Percentiles rank a stretch among this genome's conserved stretches.
Conservation (phyloP, 139 green algal genomes). For the Chlamydomonas asymmetrica region DNA sequence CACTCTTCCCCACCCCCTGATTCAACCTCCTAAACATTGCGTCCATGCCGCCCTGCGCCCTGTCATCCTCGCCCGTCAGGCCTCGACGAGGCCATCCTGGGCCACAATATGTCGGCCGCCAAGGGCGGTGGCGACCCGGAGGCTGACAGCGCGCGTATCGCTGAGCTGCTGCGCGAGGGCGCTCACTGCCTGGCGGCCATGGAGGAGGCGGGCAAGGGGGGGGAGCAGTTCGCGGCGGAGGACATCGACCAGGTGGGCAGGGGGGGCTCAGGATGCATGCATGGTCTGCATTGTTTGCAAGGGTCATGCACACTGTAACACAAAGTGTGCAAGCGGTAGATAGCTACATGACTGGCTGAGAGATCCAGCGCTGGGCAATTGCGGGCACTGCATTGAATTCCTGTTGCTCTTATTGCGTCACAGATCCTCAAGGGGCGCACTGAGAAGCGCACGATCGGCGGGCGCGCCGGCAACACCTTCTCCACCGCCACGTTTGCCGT, state of each 20-base stretch:
- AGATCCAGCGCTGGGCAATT: too few species aligned
- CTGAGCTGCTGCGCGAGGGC: constrained; percentile 81
- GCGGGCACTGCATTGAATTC: too few species aligned
- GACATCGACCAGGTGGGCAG: constrained; percentile 72
- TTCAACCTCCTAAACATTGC: too few species aligned
- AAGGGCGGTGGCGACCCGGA: constrained; percentile 53
- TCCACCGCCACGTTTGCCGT: constrained; percentile 72
- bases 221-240: constrained; percentile 64
- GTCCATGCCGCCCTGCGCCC: too few species aligned
- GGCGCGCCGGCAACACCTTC: constrained; percentile 80
- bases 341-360: too few species aligned
- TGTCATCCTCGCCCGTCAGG: constrained; percentile 42
- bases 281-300: not conserved
- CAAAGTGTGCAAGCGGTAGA: too few species aligned
- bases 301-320: not conserved
- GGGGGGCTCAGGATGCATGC: not conserved
- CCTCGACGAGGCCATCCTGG: constrained; percentile 93
- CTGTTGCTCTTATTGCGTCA: too few species aligned
- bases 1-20: too few species aligned
- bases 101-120: constrained; percentile 34
- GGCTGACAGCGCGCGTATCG: constrained; percentile 69
- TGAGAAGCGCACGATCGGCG: constrained; percentile 85
- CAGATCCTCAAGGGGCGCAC: constrained; percentile 82
- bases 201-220: constrained; percentile 40
- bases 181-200: constrained; percentile 68